These are phyloP conservation scores for Exserohilum rostratum DNA, from an alignment of 2,329 filamentous ascomycete species.

Conservation along the genomic window DNA sequence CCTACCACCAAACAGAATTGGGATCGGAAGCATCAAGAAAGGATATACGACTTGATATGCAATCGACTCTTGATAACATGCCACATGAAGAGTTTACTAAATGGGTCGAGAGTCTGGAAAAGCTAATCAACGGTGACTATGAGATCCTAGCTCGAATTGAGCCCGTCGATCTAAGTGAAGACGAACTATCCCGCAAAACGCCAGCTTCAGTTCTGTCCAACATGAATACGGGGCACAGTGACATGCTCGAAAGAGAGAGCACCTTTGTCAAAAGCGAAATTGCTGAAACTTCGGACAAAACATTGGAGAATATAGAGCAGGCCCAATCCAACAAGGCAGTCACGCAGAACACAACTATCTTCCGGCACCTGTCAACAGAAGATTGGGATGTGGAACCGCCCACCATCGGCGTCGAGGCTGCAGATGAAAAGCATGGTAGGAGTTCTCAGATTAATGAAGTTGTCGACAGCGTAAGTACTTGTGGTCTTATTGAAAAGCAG, in stretches of 20 bases:
- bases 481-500: neutral
- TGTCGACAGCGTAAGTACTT: neutral
- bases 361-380: conserved; percentile 7
- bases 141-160: conserved; percentile 24
- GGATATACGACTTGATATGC: conserved; percentile 19
- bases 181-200: neutral
- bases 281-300: neutral
- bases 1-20: conserved; percentile 20
- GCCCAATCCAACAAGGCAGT: neutral
- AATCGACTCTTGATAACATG: conserved; percentile 15
- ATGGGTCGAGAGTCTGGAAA: conserved; percentile 27
- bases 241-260: neutral
- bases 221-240: neutral
- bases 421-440: neutral
- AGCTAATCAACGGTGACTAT: conserved; percentile 25
- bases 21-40: conserved; percentile 15
- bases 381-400: neutral
- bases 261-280: conserved; percentile 3
- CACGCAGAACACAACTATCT: neutral
- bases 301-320: neutral
- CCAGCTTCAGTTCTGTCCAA: conserved; percentile 7
- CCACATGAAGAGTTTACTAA: conserved; percentile 9
- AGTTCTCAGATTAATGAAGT: neutral
- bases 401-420: neutral
- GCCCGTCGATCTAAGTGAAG: neutral